Conservation (phyloP, 192 early-diverging fungal genomes). For the Coemansia sp. region DNA sequence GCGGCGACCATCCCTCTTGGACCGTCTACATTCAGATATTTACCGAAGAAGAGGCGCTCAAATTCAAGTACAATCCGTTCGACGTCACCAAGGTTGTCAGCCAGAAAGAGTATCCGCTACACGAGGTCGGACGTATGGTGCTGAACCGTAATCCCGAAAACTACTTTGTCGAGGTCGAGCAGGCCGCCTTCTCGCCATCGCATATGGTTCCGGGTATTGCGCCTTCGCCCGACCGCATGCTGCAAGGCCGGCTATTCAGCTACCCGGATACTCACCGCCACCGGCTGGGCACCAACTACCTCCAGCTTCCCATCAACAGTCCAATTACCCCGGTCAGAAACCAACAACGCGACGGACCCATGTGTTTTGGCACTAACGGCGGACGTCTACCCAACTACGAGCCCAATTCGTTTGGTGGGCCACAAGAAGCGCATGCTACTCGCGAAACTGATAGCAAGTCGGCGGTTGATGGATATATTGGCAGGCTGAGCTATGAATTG, state of each 20-base stretch:
- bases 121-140: constrained; percentile 70
- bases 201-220: constrained; percentile 73
- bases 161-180: constrained; percentile 79
- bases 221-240: constrained; percentile 66
- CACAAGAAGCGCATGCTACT: constrained; percentile 30
- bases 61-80: constrained; percentile 68
- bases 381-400: constrained; percentile 67
- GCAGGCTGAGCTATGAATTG: constrained; percentile 54
- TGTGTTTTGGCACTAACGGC: constrained; percentile 59
- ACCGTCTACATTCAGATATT: constrained; percentile 68
- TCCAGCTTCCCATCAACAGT: constrained; percentile 72
- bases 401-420: constrained; percentile 64
- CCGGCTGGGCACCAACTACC: constrained; percentile 72
- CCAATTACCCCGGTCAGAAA: constrained; percentile 56
- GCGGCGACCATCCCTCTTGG: constrained; percentile 69
- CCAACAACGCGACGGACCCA: constrained; percentile 71
- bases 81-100: constrained; percentile 73
- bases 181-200: constrained; percentile 71
- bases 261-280: constrained; percentile 75
- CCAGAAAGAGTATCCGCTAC: constrained; percentile 66
- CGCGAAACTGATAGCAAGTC: constrained; percentile 35
- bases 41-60: constrained; percentile 60
- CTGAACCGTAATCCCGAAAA: constrained; percentile 74
- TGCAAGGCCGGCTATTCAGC: constrained; percentile 75
- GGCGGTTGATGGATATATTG: constrained; percentile 53